Evolutionary conservation across 106 monocot genomes (phyloP), one percentile per base, ranked within the genome.

Genomic region (Iris macrosiphon): DNA sequence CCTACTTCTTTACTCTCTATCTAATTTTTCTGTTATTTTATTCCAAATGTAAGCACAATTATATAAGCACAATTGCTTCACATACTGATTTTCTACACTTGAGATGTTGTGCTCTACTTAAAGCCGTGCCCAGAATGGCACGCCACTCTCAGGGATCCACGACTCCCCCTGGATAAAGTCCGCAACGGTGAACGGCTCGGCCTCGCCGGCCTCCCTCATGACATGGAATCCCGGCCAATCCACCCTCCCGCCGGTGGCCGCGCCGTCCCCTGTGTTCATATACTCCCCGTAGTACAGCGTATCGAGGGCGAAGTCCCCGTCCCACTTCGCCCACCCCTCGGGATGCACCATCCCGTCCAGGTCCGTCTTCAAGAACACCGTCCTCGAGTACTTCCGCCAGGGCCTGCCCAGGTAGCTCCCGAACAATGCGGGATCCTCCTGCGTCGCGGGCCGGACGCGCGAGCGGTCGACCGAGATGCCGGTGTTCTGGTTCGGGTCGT

Each of bases 401-500:
- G 61, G 61, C 61, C 61, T 17, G 20, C 61, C 61, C 18, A 61
- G 6, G 13, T 61, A 61, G n/a, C 65, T 87, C 45, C 40, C 72
- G 33, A 61, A 61, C 2, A 16, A 31, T 4, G 18, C 61, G 0
- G 61, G 32, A 2, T 31, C 45, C 27, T 45, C 2, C 10, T 61
- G 45, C 3, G 2, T 0, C 0, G 61, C 20, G 28, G 61, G 44
- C 18, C 31, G n/a, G 3, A 61, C 45, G 19, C 31, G 10, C 19
- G 31, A 61, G n/a, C 31, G 19, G 18, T 61, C 45, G 61, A 61
- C 21, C 10, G 61, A 61, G 2, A 61, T 61, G 3, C 61, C 61
- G 0, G 61, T 61, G 61, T 14, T 33, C 31, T 61, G 31, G 20
- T 33, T 47, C 10, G 46, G 61, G 46, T 47, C 61, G 3, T 28